Conservation (phyloP, 495 filamentous ascomycete species). For the Talaromyces liani region DNA sequence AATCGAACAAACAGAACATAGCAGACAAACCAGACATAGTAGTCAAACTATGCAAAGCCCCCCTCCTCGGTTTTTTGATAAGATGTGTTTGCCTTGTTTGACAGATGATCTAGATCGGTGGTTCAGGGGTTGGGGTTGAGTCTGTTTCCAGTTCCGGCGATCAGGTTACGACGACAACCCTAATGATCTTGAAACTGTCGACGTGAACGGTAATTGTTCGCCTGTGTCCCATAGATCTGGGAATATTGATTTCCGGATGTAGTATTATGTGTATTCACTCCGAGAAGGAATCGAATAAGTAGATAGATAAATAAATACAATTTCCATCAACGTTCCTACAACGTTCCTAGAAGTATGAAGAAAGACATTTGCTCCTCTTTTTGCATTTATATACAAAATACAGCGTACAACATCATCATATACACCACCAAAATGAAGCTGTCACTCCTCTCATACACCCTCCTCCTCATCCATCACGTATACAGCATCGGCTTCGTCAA, state of each 20-base stretch:
- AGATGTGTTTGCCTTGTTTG: constrained; percentile 3
- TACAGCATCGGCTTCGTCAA: constrained; percentile 7
- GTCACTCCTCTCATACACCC: background rate
- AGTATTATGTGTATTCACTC: background rate
- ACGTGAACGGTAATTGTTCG: background rate
- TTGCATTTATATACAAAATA: background rate
- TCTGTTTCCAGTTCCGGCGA: background rate
- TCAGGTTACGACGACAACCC: background rate
- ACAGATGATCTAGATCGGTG: background rate
- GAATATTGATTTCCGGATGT: background rate
- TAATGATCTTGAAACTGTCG: background rate
- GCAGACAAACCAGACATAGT: background rate
- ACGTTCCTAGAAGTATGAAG: background rate
- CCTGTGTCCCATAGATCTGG: background rate
- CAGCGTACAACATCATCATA: background rate
- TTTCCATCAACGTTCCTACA: background rate
- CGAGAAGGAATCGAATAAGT: background rate
- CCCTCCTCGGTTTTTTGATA: background rate
- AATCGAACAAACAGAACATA: background rate
- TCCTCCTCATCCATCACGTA: constrained; percentile 2
- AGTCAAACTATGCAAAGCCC: background rate
- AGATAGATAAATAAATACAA: constrained; percentile 1
- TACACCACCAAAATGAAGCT: background rate
- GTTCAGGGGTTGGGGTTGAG: background rate
- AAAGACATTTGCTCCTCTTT: background rate